Percentiles rank a stretch among this genome's conserved stretches.
phyloP scores from a whole-genome alignment of 2,329 filamentous ascomycete genomes.

The Fusarium equiseti region DNA sequence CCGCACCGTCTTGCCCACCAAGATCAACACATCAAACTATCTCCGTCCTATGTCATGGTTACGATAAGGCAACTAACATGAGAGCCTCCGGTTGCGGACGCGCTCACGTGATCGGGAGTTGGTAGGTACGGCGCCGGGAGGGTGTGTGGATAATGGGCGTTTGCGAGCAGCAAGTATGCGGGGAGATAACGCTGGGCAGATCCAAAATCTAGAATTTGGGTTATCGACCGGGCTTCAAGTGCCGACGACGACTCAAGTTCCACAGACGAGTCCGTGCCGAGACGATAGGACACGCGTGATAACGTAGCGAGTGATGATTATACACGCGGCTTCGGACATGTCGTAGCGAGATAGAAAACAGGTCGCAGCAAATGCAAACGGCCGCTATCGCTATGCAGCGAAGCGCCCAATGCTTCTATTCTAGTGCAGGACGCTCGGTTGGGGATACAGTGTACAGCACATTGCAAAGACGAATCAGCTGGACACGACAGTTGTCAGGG shows the following conservation, averaged over 20 bases:
- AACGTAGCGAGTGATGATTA: slow-evolving; percentile 8
- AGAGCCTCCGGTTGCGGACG: slow-evolving; percentile 38
- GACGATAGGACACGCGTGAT: slow-evolving; percentile 32
- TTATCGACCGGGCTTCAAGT: slow-evolving; percentile 34
- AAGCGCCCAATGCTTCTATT: not conserved
- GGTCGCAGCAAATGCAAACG: not conserved
- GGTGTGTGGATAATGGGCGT: slow-evolving; percentile 25
- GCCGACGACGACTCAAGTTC: slow-evolving; percentile 14
- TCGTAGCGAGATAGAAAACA: slow-evolving; percentile 1
- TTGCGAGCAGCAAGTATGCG: slow-evolving; percentile 13
- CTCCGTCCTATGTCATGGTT: slow-evolving; percentile 32
- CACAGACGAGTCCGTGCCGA: slow-evolving; percentile 15
- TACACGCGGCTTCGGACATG: slow-evolving; percentile 22
- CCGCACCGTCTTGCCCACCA: not conserved
- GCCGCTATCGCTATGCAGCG: slow-evolving; percentile 11
- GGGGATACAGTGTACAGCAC: not conserved
- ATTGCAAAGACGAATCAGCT: slow-evolving; percentile 24
- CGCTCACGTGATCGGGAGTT: slow-evolving; percentile 41
- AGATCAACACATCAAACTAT: slow-evolving; percentile 20
- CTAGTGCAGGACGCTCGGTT: slow-evolving; percentile 11
- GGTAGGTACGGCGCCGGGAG: slow-evolving; percentile 6
- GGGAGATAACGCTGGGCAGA: slow-evolving; percentile 31
- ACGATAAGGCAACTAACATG: slow-evolving; percentile 38
- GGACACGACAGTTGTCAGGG: slow-evolving; percentile 8
- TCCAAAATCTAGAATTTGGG: slow-evolving; percentile 24